These are phyloP conservation scores for Kodamaea lidongshanica DNA, from an alignment of 805 yeast genomes.

Conservation along the genomic window DNA sequence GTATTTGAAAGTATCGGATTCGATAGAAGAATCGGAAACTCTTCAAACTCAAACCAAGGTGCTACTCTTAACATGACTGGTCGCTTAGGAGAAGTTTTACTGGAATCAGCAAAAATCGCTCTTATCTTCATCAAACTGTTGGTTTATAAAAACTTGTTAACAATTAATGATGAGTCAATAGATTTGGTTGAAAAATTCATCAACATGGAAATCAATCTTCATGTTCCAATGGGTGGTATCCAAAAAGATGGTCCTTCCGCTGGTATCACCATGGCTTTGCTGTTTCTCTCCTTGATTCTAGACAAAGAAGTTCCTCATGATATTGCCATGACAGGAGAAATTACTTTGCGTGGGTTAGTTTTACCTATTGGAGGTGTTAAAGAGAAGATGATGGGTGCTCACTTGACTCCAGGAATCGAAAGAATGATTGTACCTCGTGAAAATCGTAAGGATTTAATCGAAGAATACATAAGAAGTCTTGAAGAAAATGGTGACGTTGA, in stretches of 20 bases:
- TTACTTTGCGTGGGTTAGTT: slow-evolving; percentile 70
- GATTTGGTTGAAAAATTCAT: slow-evolving; percentile 40
- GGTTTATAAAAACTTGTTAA: slow-evolving; percentile 26
- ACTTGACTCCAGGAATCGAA: slow-evolving; percentile 51
- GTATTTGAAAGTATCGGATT: slow-evolving; percentile 73
- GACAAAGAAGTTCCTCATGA: slow-evolving; percentile 39
- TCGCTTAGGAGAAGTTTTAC: slow-evolving; percentile 70
- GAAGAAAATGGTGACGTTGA: slow-evolving; percentile 24
- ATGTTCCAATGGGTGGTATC: slow-evolving; percentile 45
- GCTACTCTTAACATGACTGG: slow-evolving; percentile 64
- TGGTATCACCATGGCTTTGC: slow-evolving; percentile 45
- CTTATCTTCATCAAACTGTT: slow-evolving; percentile 64
- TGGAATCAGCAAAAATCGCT: slow-evolving; percentile 79
- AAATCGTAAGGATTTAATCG: slow-evolving; percentile 63
- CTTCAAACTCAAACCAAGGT: slow-evolving; percentile 19
- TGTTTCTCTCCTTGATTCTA: slow-evolving; percentile 38
- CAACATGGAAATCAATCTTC: slow-evolving; percentile 50
- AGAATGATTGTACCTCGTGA: slow-evolving; percentile 65
- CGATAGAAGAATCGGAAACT: slow-evolving; percentile 32
- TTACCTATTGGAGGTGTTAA: slow-evolving; percentile 78
- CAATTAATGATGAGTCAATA: slow-evolving; percentile 25
- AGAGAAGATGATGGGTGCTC: slow-evolving; percentile 76
- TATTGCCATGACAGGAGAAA: slow-evolving; percentile 84
- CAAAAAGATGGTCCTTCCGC: slow-evolving; percentile 47
- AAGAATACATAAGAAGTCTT: slow-evolving; percentile 40